A percentile compares a stretch with the other conserved stretches of the same genome.
phyloP scores from a whole-genome alignment of 768 basidiomycete genomes.

The Pholiota conissans region DNA sequence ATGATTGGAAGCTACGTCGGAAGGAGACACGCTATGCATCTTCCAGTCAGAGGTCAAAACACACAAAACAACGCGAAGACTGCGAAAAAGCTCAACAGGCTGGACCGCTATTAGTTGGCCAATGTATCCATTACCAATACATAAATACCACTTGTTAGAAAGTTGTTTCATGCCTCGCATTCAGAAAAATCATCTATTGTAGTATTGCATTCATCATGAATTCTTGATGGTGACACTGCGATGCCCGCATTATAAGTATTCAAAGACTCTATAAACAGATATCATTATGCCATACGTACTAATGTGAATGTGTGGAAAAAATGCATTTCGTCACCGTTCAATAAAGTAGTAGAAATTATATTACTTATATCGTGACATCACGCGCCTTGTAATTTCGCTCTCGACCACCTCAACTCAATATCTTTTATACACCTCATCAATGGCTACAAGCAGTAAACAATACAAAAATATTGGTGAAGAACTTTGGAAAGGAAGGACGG shows the following conservation, averaged over 20 bases:
- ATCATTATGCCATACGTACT: no score
- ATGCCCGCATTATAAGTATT: no score
- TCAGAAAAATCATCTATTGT: neutral
- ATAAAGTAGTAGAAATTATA: neutral
- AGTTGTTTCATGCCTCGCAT: neutral
- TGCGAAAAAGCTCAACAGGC: conserved; percentile 86
- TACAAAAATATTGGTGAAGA: conserved; percentile 92
- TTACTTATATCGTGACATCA: conserved; percentile 25
- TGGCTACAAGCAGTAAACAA: conserved; percentile 79
- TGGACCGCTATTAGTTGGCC: conserved; percentile 52
- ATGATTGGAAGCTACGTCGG: conserved; percentile 96
- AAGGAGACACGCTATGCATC: conserved; percentile 86
- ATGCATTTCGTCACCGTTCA: no score
- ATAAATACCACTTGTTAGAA: neutral
- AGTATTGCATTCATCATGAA: no score
- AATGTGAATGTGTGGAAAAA: no score
- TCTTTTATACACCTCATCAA: conserved; percentile 23
- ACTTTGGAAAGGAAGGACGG: conserved; percentile 90
- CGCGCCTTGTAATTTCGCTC: conserved; percentile 14
- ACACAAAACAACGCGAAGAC: conserved; percentile 90
- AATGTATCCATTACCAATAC: neutral
- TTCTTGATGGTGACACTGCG: no score
- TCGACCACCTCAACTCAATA: neutral
- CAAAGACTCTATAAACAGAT: no score
- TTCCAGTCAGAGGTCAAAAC: conserved; percentile 94